A percentile compares a stretch with the other conserved stretches of the same genome.
Evolutionary conservation across 257 asterid species (phyloP).

Genomic region (Echium plantagineum): DNA sequence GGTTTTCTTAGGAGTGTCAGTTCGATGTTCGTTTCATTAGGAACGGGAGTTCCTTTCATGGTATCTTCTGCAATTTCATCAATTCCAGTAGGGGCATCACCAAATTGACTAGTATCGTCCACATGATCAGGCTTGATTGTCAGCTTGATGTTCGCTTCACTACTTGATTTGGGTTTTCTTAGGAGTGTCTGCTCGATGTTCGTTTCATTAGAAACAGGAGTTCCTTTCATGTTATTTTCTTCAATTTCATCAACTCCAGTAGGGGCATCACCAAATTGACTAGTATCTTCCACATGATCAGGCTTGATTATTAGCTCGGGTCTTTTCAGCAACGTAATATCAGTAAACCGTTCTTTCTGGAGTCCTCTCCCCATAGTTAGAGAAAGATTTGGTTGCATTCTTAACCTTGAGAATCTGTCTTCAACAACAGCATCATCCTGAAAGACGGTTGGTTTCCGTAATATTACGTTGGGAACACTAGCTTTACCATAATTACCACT

Average conservation of each 20-base stretch:
- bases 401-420: conserved; percentile 36
- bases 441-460: conserved; percentile 57
- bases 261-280: conserved; percentile 16
- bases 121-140: conserved; percentile 13
- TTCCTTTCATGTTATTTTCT: conserved; percentile 14
- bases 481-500: conserved; percentile 27
- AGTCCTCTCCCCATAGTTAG: conserved; percentile 52
- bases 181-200: conserved; percentile 19
- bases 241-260: conserved; percentile 13
- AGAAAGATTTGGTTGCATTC: conserved; percentile 62
- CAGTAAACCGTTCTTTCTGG: conserved; percentile 54
- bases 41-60: conserved; percentile 7
- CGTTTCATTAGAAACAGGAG: conserved; percentile 12
- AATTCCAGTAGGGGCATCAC: conserved; percentile 15
- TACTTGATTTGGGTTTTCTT: conserved; percentile 26
- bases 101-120: conserved; percentile 20
- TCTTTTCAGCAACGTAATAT: conserved; percentile 60
- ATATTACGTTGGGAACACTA: conserved; percentile 65
- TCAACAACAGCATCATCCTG: conserved; percentile 33
- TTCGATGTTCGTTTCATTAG: conserved; percentile 15
- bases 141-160: conserved; percentile 39
- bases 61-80: conserved; percentile 16
- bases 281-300: conserved; percentile 17
- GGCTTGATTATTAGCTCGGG: conserved; percentile 40
- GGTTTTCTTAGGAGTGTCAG: conserved; percentile 30